Evolutionary conservation across 352 stramenopile genomes (phyloP).

Genomic region (Aphanomyces euteiches): DNA sequence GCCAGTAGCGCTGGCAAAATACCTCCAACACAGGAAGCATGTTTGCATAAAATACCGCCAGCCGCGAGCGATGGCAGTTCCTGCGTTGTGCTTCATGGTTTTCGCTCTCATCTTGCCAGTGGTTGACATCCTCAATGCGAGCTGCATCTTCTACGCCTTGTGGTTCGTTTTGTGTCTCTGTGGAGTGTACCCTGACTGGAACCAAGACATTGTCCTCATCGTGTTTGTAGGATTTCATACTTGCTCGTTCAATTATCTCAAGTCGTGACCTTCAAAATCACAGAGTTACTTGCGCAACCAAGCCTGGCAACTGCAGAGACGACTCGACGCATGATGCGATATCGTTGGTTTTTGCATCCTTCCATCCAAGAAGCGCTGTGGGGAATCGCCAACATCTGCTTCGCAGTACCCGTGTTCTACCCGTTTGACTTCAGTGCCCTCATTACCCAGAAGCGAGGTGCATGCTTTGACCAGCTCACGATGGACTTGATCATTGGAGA

Average conservation of each 20-base stretch:
- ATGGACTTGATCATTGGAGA: neutral
- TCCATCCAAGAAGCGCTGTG: neutral
- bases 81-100: neutral
- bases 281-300: conserved; percentile 6
- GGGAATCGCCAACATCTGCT: neutral
- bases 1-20: neutral
- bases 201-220: neutral
- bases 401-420: conserved; percentile 5
- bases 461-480: conserved; percentile 1
- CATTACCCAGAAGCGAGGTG: neutral
- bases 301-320: neutral
- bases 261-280: conserved; percentile 12
- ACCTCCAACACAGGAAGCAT: neutral
- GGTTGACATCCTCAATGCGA: neutral
- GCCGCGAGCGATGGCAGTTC: neutral
- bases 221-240: neutral
- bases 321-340: neutral
- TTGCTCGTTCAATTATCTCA: neutral
- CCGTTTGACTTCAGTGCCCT: neutral
- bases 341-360: conserved; percentile 6
- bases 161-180: neutral
- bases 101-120: conserved; percentile 1
- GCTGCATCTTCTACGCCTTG: conserved; percentile 5
- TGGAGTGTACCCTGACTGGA: neutral
- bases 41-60: conserved; percentile 6